Base-by-base conservation (phyloP, 129 eudicot genomes). In the Lactuca sativa region DNA sequence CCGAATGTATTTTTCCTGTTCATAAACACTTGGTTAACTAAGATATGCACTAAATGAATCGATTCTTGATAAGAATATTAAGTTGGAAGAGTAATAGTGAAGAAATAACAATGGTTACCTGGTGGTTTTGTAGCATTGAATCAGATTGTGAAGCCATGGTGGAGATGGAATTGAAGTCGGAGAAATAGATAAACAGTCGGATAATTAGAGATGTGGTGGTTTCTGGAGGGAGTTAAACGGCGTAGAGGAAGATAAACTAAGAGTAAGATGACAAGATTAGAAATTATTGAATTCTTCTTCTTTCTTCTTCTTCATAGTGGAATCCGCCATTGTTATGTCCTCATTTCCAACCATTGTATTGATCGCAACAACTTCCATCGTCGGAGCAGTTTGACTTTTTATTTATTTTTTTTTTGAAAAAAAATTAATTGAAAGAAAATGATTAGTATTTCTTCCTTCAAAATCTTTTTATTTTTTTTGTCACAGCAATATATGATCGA, bases 1-100 rank as follows among this genome's bases (percentile, higher is more conserved):
- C 52, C 96, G 86, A 34, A 77, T 67, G 54, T 86, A 86, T 15
- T 68, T 66, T 25, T 74, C 86, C 96, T 86, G 82, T 51, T 55
- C 49, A 58, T 13, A 51, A 33, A 12, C 3, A 44, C 14, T 37
- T 31, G 59, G 55, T 31, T 30, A 54, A 32, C 6, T 38, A 54
- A 53, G 15, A 14, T 25, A 55, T 59, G 67, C 18, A 52, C 4
- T 47, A 47, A 12, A 11, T 47, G 52, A 14, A 47, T 47, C 0
- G 52, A 10, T 15, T 4, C 7, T 17, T 18, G 4, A 63, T 9
- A 40, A 10, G 4, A 32, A 52, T 32, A 67, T 53, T 30, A 49
- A 52, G 70, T 21, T 30, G 44, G 41, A 25, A 69, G 38, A 21
- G 47, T 51, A 37, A 25, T 11, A n/a, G 2, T 2, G 16, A 47